These are phyloP conservation scores for Bipolaris zeicola DNA, from an alignment of 2,329 filamentous ascomycete species.

Conservation along the genomic window DNA sequence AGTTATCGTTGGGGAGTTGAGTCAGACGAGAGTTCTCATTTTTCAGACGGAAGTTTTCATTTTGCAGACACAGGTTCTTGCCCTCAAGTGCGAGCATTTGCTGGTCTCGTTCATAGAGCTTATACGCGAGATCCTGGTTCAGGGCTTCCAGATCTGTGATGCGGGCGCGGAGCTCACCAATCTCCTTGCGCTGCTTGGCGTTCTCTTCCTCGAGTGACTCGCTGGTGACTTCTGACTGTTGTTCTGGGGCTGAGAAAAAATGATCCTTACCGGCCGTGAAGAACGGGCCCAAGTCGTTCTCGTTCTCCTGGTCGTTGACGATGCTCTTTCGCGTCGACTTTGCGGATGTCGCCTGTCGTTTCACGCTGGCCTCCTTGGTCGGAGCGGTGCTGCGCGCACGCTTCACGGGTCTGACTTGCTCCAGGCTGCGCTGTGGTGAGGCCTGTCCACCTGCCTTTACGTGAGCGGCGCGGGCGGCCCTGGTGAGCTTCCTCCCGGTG, in stretches of 20 bases:
- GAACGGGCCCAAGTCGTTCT: constrained; percentile 24
- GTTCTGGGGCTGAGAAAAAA: constrained; percentile 4
- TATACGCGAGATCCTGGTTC: constrained; percentile 10
- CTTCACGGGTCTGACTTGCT: constrained; percentile 17
- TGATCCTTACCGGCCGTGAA: constrained; percentile 27
- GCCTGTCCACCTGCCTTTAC: constrained; percentile 17
- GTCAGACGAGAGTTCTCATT: constrained; percentile 1
- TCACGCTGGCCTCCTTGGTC: constrained; percentile 10
- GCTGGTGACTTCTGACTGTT: background rate
- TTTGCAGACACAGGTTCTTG: constrained; percentile 2
- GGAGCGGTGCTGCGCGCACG: constrained; percentile 11
- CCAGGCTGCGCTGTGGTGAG: constrained; percentile 25
- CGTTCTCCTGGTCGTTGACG: constrained; percentile 15
- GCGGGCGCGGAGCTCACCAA: constrained; percentile 13
- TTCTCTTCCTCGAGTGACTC: constrained; percentile 3
- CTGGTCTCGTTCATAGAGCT: constrained; percentile 5
- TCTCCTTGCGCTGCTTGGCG: constrained; percentile 12
- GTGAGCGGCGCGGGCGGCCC: constrained; percentile 18
- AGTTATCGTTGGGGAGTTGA: background rate
- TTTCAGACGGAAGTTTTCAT: background rate
- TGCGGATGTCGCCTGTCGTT: constrained; percentile 13
- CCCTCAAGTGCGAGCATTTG: constrained; percentile 5
- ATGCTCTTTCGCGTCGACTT: constrained; percentile 13
- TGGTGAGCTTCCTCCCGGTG: constrained; percentile 20
- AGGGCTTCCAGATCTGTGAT: constrained; percentile 9